Evolutionary conservation across 805 yeast species (phyloP), one percentile per base, ranked within the genome.

Genomic region (Saccharomycodes ludwigii): DNA sequence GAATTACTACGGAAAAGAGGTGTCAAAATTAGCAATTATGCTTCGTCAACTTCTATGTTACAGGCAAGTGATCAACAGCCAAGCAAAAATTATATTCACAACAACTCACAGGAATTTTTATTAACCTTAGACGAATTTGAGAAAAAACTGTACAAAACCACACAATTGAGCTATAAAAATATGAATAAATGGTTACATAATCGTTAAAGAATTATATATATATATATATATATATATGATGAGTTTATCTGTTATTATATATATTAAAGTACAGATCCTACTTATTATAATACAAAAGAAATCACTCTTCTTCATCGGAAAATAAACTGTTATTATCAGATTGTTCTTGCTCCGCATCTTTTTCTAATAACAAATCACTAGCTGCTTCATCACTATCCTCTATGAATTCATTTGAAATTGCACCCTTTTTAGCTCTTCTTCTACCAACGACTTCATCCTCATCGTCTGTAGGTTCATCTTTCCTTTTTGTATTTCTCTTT

Each of bases 71-170:
- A 59, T 36, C 63, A 68, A 50, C 68, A 66, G 41, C 58, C 69
- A 37, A 57, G 59, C 39, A 58, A 65, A 33, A n/a, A 22, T 18
- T 15, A 32, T 29, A 26, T 35, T 26, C 13, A 24, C 30, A 31
- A 34, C 24, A 39, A 35, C 14, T 33, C 34, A 9, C 37, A 37
- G 6, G 42, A 41, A 33, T 80, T 85, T 42, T 44, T 81, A 27
- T 61, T 68, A 36, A 72, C 76, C 4, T 57, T 85, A 39, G 96
- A 85, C 48, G 83, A 76, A 45, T 76, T 71, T 49, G 96, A 85
- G 46, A 76, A 71, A 50, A 54, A 52, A 21, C 45, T 80, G 15
- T 78, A 68, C 52, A 68, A 62, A 35, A 44, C 50, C 10, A 64
- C 83, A 2, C 66, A 72, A 35, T 72, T 64, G 32, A 64, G 72